Base-by-base conservation (phyloP, 2,329 filamentous ascomycete species). In the Ophiostoma perfectum region DNA sequence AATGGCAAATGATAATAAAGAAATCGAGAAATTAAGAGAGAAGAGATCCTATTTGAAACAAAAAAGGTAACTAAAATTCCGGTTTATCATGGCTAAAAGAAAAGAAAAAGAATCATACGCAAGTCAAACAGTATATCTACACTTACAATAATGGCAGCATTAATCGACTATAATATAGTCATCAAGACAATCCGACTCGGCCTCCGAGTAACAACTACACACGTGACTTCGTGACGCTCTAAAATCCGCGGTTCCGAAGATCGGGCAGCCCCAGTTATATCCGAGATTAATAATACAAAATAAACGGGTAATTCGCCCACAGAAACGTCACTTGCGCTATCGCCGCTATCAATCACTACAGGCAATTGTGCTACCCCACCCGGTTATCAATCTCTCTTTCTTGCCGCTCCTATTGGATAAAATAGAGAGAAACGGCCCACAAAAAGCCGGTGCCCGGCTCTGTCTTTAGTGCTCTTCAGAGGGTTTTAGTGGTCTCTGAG, bases 211-310 rank as follows among this genome's bases (percentile, higher is more conserved):
- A 44, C 55, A 27, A 27, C 55, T 38, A 9, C 45, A 49, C 55
- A 60, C 60, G 60, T 63, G 60, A 63, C 60, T 63, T 63, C 60
- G 60, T 44, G 60, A 63, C 36, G 14, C 5, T 6, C 38, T 42
- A 68, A 66, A 66, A 45, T 55, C 67, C 67, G 67, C 64, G 64
- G 66, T 58, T 72, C 66, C 77, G 68, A 69, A 67, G 55, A 63
- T 67, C 66, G 62, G 66, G 66, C 41, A 18, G 64, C 47, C 39
- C 60, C 47, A 65, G 49, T 65, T 69, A 69, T 69, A 63, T 69
- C 68, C 68, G 68, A 69, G 68, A 63, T 42, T 42, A 18, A 18
- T 63, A 63, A 42, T 63, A n/a, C 14, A 63, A 63, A 42, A 63
- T 42, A 62, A 39, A n/a, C 9, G 36, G 36, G 36, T 62, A 39